Percentiles rank a stretch among this genome's conserved stretches.
Conservation (phyloP, 495 filamentous ascomycete species). For the Amorphotheca resinae region DNA sequence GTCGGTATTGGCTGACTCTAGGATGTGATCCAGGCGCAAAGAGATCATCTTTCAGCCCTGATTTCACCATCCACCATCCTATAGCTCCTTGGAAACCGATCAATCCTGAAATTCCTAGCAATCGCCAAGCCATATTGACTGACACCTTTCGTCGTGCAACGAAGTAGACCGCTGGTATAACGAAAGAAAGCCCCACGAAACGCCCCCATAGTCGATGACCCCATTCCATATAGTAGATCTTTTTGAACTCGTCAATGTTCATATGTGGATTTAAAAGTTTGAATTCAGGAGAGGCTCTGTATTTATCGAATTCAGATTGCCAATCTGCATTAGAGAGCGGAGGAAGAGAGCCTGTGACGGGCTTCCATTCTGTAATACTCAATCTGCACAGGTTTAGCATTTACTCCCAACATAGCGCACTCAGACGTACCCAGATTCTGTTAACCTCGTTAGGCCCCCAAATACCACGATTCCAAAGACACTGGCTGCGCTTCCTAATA, state of each 20-base stretch:
- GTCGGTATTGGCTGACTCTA: constrained; percentile 84
- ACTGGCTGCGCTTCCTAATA: constrained; percentile 77
- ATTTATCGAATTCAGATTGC: constrained; percentile 86
- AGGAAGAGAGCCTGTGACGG: constrained; percentile 86
- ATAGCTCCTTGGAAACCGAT: constrained; percentile 94
- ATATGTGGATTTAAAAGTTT: constrained; percentile 82
- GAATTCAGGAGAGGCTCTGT: constrained; percentile 83
- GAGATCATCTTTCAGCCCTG: constrained; percentile 84
- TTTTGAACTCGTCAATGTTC: constrained; percentile 85
- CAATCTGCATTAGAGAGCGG: constrained; percentile 65
- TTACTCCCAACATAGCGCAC: not conserved
- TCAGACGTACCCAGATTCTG: constrained; percentile 75
- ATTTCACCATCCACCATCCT: constrained; percentile 99
- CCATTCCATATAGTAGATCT: constrained; percentile 99
- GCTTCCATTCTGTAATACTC: constrained; percentile 98
- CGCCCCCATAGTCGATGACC: constrained; percentile 92
- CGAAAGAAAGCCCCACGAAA: constrained; percentile 78
- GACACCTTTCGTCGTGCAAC: constrained; percentile 70
- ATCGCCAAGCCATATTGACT: constrained; percentile 56
- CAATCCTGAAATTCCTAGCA: constrained; percentile 73
- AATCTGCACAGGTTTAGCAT: constrained; percentile 39
- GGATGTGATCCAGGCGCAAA: constrained; percentile 85
- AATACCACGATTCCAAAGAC: constrained; percentile 97
- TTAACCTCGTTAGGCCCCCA: constrained; percentile 83
- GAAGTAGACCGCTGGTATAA: constrained; percentile 80